Evolutionary conservation across 352 stramenopile genomes (phyloP).

Genomic region (Pythium pectinolyticum): DNA sequence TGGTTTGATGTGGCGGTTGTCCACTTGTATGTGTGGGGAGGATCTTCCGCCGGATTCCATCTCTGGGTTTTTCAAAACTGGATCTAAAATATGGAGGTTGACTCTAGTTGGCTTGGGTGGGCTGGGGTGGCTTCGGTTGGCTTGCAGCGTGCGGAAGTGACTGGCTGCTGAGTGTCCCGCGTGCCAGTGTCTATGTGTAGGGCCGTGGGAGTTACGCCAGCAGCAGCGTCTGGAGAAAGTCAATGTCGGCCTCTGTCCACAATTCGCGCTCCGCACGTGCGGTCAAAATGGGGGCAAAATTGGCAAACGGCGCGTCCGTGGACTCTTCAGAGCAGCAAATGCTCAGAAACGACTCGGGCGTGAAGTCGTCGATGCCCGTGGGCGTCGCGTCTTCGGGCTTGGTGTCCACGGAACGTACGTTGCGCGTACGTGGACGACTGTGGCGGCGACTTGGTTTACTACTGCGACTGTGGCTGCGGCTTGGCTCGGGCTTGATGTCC

Average conservation of each 20-base stretch:
- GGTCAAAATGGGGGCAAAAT: conserved; percentile 49
- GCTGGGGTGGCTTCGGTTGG: neutral
- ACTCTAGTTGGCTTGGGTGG: neutral
- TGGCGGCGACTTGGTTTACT: neutral
- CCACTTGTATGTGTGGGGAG: neutral
- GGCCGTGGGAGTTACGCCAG: conserved; percentile 39
- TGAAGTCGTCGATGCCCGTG: conserved; percentile 68
- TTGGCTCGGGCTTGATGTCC: conserved; percentile 2
- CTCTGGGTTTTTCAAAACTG: too few relatives aligned
- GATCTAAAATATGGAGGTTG: too few relatives aligned
- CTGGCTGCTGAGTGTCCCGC: too few relatives aligned
- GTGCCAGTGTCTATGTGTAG: conserved; percentile 1
- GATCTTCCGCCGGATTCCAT: conserved; percentile 3
- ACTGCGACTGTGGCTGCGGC: neutral
- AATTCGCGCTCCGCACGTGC: conserved; percentile 50
- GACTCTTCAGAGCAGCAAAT: conserved; percentile 39
- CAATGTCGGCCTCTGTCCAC: conserved; percentile 82
- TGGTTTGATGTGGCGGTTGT: too few relatives aligned
- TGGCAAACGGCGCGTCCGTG: conserved; percentile 34
- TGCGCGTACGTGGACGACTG: too few relatives aligned
- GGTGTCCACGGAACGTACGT: neutral
- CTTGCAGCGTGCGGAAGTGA: too few relatives aligned
- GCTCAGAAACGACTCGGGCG: conserved; percentile 47
- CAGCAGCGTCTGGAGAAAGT: conserved; percentile 75
- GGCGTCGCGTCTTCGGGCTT: conserved; percentile 46